Evolutionary conservation across 352 stramenopile genomes (phyloP), one percentile per base, ranked within the genome.

Genomic region (Pythium pyrilobum): DNA sequence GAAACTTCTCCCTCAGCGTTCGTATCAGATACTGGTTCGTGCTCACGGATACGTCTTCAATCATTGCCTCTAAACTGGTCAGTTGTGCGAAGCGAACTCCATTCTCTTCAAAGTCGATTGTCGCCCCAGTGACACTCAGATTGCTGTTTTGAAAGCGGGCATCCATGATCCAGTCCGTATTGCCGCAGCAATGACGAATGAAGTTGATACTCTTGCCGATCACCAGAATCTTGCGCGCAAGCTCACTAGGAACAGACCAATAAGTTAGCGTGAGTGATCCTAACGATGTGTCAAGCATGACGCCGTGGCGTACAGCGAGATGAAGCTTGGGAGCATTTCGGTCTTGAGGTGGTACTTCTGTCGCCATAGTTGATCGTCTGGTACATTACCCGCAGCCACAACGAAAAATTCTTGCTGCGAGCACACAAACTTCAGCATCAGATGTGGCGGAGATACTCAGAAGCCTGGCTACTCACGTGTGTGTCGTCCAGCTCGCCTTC

Each of bases 181-280:
- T 92, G 11, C 85, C 76, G 44, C 97, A 97, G 72, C 93, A 98
- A 41, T 89, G 74, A 16, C 96, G 86, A 67, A 99, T 98, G 49
- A 99, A 99, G 75, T 99, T 99, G 62, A 99, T 98, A 37, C 92
- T 97, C 67, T 98, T 98, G 33, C 97, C 97, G 36, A 98, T 96
- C 21, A 97, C 74, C 20, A 99, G 68, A 40, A 98, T 97, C 32
- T 96, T 96, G 21, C 89, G 77, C 2, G 96, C 95, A 12, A 99
- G 69, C 11, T 95, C 85, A 36, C 82, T 95, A 54, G 29, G 28
- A 33, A n/a, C 45, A 39, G n/a, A 31, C 29, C 4, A 36, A 36
- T 15, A 36, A 28, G 25, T 6, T 32, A 25, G 23, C 13, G 5
- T n/a, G 16, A 15, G 29, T 34, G 4, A 38, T 20, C 27, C 8